These are phyloP conservation scores for Rhizophagus prolifer DNA, from an alignment of 192 early-diverging fungal species.

Conservation along the genomic window DNA sequence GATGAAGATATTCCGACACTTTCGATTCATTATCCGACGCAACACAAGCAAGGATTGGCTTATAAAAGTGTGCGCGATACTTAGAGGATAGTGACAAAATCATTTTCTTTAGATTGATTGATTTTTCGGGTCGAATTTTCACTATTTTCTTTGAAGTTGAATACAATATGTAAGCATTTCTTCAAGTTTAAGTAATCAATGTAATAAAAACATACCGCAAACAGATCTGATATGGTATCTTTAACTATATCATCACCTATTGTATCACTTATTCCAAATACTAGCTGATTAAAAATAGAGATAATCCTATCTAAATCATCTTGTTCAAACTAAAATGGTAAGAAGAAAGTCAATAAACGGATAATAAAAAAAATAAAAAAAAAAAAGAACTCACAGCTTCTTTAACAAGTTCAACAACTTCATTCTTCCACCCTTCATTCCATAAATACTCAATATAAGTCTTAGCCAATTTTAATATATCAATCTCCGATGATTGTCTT, in stretches of 20 bases:
- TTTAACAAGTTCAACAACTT: constrained; percentile 24
- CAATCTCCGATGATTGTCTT: constrained; percentile 2
- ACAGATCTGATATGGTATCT: constrained; percentile 46
- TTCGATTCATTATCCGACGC: constrained; percentile 46
- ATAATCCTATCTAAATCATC: constrained; percentile 27
- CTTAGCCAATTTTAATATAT: constrained; percentile 23
- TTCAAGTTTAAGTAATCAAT: not conserved
- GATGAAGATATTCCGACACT: constrained; percentile 41
- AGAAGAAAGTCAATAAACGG: not conserved
- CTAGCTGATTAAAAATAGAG: constrained; percentile 16
- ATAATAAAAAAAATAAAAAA: not conserved
- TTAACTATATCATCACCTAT: constrained; percentile 42
- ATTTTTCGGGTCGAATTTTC: constrained; percentile 36
- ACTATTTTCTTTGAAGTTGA: constrained; percentile 38
- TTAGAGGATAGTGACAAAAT: constrained; percentile 40
- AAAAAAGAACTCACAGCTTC: constrained; percentile 14
- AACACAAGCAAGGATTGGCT: constrained; percentile 56
- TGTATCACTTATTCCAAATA: constrained; percentile 28
- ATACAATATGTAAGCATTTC: not conserved
- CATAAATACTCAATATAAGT: constrained; percentile 34
- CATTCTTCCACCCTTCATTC: constrained; percentile 33
- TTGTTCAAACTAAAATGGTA: constrained; percentile 11
- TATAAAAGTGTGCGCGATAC: constrained; percentile 45
- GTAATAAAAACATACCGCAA: constrained; percentile 35
- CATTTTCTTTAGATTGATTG: constrained; percentile 39